Evolutionary conservation across 2,329 filamentous ascomycete genomes (phyloP).

Genomic region (Fusarium nygamai): DNA sequence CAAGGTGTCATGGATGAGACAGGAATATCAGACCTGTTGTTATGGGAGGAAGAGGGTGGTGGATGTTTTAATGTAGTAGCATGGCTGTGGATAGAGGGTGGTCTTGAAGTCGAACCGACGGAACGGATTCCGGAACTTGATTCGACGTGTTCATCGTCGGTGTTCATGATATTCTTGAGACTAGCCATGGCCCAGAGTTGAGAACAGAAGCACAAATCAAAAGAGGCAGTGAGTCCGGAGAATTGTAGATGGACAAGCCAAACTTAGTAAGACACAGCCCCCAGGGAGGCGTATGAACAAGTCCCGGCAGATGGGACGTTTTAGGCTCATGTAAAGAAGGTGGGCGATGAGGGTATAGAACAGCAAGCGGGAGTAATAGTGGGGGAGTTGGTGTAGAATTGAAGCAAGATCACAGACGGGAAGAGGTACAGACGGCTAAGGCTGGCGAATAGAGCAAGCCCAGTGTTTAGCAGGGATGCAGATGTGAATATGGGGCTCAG

Average conservation of each 20-base stretch:
- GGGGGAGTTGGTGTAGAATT: conserved; percentile 41
- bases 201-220: conserved; percentile 51
- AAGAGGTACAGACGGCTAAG: conserved; percentile 39
- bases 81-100: conserved; percentile 51
- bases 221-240: conserved; percentile 48
- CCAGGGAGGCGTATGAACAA: conserved; percentile 49
- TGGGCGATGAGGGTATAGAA: conserved; percentile 44
- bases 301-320: conserved; percentile 40
- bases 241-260: conserved; percentile 46
- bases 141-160: conserved; percentile 59
- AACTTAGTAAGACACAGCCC: conserved; percentile 61
- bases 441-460: conserved; percentile 27
- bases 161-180: conserved; percentile 67
- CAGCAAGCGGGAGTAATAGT: conserved; percentile 37
- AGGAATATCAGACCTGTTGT: conserved; percentile 50
- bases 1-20: conserved; percentile 43
- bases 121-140: conserved; percentile 58
- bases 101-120: conserved; percentile 52
- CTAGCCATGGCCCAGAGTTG: conserved; percentile 60
- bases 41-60: conserved; percentile 45
- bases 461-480: conserved; percentile 33
- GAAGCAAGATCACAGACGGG: conserved; percentile 37
- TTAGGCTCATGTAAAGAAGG: conserved; percentile 47
- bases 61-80: conserved; percentile 49
- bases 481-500: conserved; percentile 26